Percentiles rank a stretch among this genome's conserved stretches.
These are phyloP conservation scores for Gracilariopsis chorda DNA, from an alignment of 23 red algal genomes.

Conservation along the genomic window DNA sequence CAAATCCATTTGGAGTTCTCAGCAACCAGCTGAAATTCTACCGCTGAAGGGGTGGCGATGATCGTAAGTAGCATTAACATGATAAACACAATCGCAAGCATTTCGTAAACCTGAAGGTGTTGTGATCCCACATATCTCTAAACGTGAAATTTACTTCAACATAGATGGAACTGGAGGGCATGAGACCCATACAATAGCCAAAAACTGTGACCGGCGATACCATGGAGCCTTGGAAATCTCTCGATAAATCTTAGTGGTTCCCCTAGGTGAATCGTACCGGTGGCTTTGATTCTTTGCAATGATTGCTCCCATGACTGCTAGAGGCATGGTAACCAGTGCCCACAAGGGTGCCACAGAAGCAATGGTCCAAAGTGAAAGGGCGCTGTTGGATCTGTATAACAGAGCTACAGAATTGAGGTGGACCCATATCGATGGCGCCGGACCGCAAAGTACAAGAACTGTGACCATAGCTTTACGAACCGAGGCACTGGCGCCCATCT, in stretches of 20 bases:
- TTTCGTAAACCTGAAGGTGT: conserved; percentile 65
- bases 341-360: conserved; percentile 43
- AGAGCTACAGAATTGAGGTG: conserved; percentile 57
- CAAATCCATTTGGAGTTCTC: conserved; percentile 72
- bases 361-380: conserved; percentile 49
- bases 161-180: conserved; percentile 67
- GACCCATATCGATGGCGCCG: conserved; percentile 14
- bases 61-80: conserved; percentile 58
- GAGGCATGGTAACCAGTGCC: conserved; percentile 64
- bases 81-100: conserved; percentile 60
- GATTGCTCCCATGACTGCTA: conserved; percentile 59
- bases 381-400: conserved; percentile 43
- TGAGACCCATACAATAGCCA: conserved; percentile 45
- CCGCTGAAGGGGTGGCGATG: conserved; percentile 42
- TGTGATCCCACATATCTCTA: conserved; percentile 56
- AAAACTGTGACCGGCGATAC: conserved; percentile 39
- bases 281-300: conserved; percentile 59
- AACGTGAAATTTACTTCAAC: conserved; percentile 69
- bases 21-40: conserved; percentile 68
- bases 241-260: conserved; percentile 53
- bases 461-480: conserved; percentile 60
- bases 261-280: conserved; percentile 29
- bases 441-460: conserved; percentile 57
- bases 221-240: conserved; percentile 48
- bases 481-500: conserved; percentile 62